These are phyloP conservation scores for Dioscorea dumetorum DNA, from an alignment of 106 monocot genomes.

Conservation along the genomic window DNA sequence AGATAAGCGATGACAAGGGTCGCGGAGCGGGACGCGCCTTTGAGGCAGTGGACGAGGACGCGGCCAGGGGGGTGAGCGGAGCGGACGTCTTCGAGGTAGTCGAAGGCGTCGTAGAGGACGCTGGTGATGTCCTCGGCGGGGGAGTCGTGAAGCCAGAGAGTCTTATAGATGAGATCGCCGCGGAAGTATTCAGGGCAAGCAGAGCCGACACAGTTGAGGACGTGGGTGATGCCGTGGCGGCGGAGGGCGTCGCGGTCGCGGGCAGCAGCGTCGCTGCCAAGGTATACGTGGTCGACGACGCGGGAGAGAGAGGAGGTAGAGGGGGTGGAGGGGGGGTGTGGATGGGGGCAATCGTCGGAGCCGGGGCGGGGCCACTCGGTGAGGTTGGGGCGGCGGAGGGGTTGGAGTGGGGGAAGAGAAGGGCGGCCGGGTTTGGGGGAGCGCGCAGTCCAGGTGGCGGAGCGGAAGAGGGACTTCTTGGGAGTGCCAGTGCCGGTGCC, in stretches of 20 bases:
- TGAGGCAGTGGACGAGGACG: conserved; percentile 66
- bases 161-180: conserved; percentile 43
- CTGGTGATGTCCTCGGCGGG: conserved; percentile 70
- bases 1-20: conserved; percentile 69
- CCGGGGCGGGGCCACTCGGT: conserved; percentile 31
- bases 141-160: conserved; percentile 71
- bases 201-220: conserved; percentile 75
- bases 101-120: conserved; percentile 74
- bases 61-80: conserved; percentile 14
- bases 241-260: conserved; percentile 48
- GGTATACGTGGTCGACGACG: conserved; percentile 60
- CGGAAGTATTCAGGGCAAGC: conserved; percentile 53
- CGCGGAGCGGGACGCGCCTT: conserved; percentile 68
- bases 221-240: conserved; percentile 66
- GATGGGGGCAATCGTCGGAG: conserved; percentile 24
- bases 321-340: conserved; percentile 3
- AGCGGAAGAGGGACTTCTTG: conserved; percentile 35
- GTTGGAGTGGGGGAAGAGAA: conserved; percentile 23
- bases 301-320: conserved; percentile 16
- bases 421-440: conserved; percentile 17
- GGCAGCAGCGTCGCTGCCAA: conserved; percentile 60
- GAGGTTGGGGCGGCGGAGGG: conserved; percentile 8
- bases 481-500: conserved; percentile 2
- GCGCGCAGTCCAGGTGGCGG: conserved; percentile 51
- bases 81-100: conserved; percentile 60